Evolutionary conservation across 2,329 filamentous ascomycete species (phyloP).

Genomic region (Verruconis gallopava): DNA sequence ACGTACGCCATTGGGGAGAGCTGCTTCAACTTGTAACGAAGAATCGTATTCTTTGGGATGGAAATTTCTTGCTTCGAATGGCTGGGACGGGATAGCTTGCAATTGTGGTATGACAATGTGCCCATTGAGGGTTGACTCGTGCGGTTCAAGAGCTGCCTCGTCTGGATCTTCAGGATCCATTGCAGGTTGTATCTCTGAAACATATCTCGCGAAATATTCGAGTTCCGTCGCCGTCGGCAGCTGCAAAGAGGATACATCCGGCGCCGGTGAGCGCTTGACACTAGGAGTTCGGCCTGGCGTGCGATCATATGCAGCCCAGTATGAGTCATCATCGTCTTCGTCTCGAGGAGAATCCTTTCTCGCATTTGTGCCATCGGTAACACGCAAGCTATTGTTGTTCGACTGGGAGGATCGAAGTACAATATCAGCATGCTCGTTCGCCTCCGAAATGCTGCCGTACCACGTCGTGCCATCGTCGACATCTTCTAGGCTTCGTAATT

Average conservation of each 20-base stretch:
- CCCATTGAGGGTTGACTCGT: constrained; percentile 42
- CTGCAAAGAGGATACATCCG: constrained; percentile 12
- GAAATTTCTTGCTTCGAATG: constrained; percentile 26
- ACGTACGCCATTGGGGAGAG: neutral
- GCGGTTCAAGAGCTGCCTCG: constrained; percentile 32
- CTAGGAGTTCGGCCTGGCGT: constrained; percentile 53
- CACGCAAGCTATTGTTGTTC: constrained; percentile 1
- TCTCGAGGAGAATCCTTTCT: constrained; percentile 27
- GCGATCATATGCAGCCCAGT: constrained; percentile 67
- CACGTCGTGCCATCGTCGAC: constrained; percentile 44
- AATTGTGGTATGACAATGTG: neutral
- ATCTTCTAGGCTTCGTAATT: constrained; percentile 48
- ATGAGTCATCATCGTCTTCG: constrained; percentile 61
- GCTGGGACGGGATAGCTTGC: constrained; percentile 22
- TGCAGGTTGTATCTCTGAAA: constrained; percentile 60
- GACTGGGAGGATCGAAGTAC: constrained; percentile 5
- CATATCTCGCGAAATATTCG: constrained; percentile 66
- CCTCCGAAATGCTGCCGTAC: constrained; percentile 45
- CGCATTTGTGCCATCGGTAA: constrained; percentile 12
- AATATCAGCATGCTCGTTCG: constrained; percentile 38
- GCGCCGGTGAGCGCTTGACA: constrained; percentile 47
- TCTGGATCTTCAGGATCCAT: constrained; percentile 75
- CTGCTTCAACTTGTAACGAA: constrained; percentile 15
- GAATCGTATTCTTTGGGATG: constrained; percentile 22
- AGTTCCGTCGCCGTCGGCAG: constrained; percentile 41